Conservation (phyloP, 2,329 filamentous ascomycete species). For the Chalaropsis thielavioides region DNA sequence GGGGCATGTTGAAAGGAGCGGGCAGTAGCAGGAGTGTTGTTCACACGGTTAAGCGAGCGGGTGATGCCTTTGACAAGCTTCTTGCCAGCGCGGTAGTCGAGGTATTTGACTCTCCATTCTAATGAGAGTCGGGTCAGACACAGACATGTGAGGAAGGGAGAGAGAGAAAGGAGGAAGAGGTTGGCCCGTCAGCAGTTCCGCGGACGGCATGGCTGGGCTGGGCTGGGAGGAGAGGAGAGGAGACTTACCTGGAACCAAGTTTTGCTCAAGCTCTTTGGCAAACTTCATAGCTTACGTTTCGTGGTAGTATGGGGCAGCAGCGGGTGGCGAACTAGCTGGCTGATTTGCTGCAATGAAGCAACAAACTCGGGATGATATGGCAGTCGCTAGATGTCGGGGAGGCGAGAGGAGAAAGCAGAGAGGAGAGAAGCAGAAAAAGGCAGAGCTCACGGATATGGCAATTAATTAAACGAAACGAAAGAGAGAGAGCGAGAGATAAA, state of each 20-base stretch:
- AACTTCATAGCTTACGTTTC: constrained; percentile 44
- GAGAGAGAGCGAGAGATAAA: background rate
- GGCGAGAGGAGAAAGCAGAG: background rate
- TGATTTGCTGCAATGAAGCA: background rate
- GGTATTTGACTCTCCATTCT: constrained; percentile 89
- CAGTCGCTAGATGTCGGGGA: too few relatives aligned
- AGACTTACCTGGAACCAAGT: constrained; percentile 59
- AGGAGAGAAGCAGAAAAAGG: background rate
- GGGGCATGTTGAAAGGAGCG: background rate
- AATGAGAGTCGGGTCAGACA: constrained; percentile 5
- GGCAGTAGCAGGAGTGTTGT: constrained; percentile 32
- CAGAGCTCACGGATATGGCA: too few relatives aligned
- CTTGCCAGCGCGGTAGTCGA: constrained; percentile 91
- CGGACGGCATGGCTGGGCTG: background rate
- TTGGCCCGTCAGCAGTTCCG: too few relatives aligned
- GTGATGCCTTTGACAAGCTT: constrained; percentile 78
- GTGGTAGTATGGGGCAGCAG: background rate
- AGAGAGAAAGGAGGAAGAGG: background rate
- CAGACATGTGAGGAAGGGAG: background rate
- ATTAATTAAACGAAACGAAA: background rate
- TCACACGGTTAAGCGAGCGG: constrained; percentile 52
- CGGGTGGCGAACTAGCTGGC: background rate
- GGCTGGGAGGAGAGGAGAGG: background rate
- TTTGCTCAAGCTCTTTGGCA: constrained; percentile 67
- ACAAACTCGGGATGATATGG: background rate